Percentiles rank a stretch among this genome's conserved stretches.
Evolutionary conservation across 495 filamentous ascomycete species (phyloP).

Genomic region (Xylaria palmicola): DNA sequence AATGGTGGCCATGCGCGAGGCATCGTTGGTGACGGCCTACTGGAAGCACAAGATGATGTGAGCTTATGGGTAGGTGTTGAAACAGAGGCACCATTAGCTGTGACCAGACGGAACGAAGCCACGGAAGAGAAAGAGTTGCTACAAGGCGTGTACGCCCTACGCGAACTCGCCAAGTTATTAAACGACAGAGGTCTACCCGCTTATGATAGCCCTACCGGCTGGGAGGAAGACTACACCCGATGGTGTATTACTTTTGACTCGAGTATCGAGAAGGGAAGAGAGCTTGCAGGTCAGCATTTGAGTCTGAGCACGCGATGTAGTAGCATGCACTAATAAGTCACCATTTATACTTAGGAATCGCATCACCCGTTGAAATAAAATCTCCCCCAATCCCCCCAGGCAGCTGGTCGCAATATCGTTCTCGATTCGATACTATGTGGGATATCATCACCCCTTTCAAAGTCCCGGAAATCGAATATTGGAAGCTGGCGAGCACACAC

Average conservation of each 20-base stretch:
- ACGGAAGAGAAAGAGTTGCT: not conserved
- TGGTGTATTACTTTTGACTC: constrained; percentile 8
- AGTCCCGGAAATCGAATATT: not conserved
- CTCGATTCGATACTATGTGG: not conserved
- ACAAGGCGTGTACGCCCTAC: not conserved
- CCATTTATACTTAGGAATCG: not conserved
- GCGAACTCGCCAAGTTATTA: not conserved
- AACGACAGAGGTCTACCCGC: not conserved
- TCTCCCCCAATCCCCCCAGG: not conserved
- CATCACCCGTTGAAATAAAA: not conserved
- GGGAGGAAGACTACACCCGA: not conserved
- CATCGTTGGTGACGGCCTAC: too few species aligned
- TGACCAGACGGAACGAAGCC: not conserved
- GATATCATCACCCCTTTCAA: not conserved
- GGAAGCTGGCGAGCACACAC: not conserved
- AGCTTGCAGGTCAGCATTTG: not conserved
- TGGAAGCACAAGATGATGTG: not conserved
- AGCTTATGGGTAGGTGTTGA: not conserved
- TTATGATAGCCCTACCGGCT: not conserved
- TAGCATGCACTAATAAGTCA: too few species aligned
- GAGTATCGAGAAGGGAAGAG: not conserved
- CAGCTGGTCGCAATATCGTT: not conserved
- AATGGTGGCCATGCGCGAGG: too few species aligned
- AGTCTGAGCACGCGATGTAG: too few species aligned
- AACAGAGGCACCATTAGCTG: not conserved